A percentile compares a stretch with the other conserved stretches of the same genome.
These are phyloP conservation scores for Diplodia intermedia DNA, from an alignment of 2,329 filamentous ascomycete genomes.

Conservation along the genomic window DNA sequence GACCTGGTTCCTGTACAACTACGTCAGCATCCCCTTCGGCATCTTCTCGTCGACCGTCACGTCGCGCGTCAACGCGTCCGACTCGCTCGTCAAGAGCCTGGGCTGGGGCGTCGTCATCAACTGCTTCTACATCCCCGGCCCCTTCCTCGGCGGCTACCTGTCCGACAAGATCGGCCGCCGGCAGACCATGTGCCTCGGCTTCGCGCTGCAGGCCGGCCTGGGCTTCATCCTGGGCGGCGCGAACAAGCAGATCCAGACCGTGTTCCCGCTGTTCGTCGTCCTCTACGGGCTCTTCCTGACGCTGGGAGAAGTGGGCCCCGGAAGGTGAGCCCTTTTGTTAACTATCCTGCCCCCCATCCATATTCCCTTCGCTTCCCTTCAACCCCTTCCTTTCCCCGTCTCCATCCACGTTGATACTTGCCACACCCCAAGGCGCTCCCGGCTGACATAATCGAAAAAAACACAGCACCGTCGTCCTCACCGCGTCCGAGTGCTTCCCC, in stretches of 20 bases:
- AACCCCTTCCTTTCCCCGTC: not conserved
- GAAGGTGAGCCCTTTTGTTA: constrained; percentile 32
- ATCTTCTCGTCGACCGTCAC: constrained; percentile 62
- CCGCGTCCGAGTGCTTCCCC: constrained; percentile 40
- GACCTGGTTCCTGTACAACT: constrained; percentile 64
- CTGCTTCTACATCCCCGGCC: constrained; percentile 42
- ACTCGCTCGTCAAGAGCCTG: constrained; percentile 38
- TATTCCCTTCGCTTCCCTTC: not conserved
- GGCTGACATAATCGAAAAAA: not conserved
- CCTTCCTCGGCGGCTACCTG: constrained; percentile 41
- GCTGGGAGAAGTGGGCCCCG: constrained; percentile 40
- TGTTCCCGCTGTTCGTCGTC: constrained; percentile 43
- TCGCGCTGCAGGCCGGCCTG: constrained; percentile 38
- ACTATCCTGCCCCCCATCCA: too few species aligned
- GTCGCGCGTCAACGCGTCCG: constrained; percentile 37
- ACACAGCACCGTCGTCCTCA: constrained; percentile 37
- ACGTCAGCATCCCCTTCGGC: constrained; percentile 62
- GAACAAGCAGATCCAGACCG: constrained; percentile 41
- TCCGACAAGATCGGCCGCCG: constrained; percentile 40
- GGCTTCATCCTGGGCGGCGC: constrained; percentile 41
- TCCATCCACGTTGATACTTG: not conserved
- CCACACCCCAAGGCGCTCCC: not conserved
- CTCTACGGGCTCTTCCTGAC: constrained; percentile 42
- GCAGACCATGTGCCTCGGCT: constrained; percentile 40
- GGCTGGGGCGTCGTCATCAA: constrained; percentile 41